A percentile compares a stretch with the other conserved stretches of the same genome.
Evolutionary conservation across 2,329 filamentous ascomycete species (phyloP).

Genomic region (Trichoderma breve): DNA sequence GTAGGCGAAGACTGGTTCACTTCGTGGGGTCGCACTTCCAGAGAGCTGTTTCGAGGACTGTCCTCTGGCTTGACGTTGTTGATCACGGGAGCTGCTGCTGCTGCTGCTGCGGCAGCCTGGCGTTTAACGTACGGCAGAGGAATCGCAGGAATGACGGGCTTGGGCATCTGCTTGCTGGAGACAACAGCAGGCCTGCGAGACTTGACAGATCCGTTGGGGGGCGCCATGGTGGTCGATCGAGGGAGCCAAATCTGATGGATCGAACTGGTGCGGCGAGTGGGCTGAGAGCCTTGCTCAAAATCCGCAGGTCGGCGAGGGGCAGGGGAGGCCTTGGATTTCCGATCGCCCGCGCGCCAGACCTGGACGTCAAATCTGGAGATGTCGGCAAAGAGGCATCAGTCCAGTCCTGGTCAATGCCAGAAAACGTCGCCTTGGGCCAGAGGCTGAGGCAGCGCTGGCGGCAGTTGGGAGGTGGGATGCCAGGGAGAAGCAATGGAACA

Average conservation of each 20-base stretch:
- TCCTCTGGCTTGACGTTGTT: background rate
- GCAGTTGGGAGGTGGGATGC: background rate
- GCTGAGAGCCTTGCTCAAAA: slow-evolving; percentile 19
- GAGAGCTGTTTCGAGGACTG: background rate
- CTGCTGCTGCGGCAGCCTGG: slow-evolving; percentile 35
- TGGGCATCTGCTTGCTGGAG: slow-evolving; percentile 32
- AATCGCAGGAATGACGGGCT: slow-evolving; percentile 39
- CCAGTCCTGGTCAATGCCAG: slow-evolving; percentile 27
- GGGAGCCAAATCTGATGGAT: slow-evolving; percentile 3
- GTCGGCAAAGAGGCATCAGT: slow-evolving; percentile 35
- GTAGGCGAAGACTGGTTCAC: slow-evolving; percentile 1
- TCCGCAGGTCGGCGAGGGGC: slow-evolving; percentile 25
- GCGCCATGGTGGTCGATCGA: slow-evolving; percentile 32
- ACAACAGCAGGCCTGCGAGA: slow-evolving; percentile 28
- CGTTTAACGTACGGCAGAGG: slow-evolving; percentile 41
- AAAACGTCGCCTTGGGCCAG: slow-evolving; percentile 24
- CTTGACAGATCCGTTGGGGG: slow-evolving; percentile 34
- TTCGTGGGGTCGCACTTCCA: background rate
- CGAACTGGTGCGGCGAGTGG: slow-evolving; percentile 4
- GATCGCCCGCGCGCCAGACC: slow-evolving; percentile 28
- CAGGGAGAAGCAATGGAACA: background rate
- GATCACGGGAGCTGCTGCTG: slow-evolving; percentile 31
- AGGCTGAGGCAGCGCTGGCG: slow-evolving; percentile 14
- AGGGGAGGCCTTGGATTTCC: slow-evolving; percentile 26
- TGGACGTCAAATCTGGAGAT: slow-evolving; percentile 32